Evolutionary conservation across 1,284 basidiomycete species (phyloP).

Genomic region (Gomphus bonarii): DNA sequence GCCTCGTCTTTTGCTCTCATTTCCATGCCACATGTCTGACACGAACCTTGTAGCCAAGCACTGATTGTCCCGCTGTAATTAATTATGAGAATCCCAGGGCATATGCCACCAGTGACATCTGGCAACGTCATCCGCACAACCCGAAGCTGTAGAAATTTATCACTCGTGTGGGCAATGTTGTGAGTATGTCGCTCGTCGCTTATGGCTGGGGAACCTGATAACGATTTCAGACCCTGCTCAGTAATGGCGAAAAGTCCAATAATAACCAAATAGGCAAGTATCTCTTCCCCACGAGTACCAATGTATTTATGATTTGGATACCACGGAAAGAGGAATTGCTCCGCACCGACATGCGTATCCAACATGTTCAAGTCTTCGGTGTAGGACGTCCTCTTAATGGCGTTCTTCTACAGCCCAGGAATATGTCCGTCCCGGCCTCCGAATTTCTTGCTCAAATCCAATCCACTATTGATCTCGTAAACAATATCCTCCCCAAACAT

Average conservation of each 20-base stretch:
- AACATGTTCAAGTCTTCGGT: constrained; percentile 15
- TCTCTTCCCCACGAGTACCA: not conserved
- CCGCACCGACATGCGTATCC: constrained; percentile 9
- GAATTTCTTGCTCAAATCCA: not conserved
- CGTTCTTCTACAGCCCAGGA: constrained; percentile 11
- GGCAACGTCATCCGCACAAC: constrained; percentile 7
- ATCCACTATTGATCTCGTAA: not conserved
- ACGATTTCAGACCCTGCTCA: constrained; percentile 13
- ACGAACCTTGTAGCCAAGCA: not conserved
- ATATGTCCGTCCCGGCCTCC: not conserved
- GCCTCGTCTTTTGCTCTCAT: not conserved
- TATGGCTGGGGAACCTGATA: not conserved
- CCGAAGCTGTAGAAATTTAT: constrained; percentile 8
- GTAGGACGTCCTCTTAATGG: constrained; percentile 13
- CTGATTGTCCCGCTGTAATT: constrained; percentile 6
- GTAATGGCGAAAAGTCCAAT: constrained; percentile 17
- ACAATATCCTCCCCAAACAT: constrained; percentile 14
- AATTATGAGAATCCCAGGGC: constrained; percentile 11
- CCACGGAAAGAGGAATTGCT: constrained; percentile 10
- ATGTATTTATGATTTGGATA: not conserved
- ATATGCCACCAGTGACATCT: constrained; percentile 12
- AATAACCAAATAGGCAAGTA: constrained; percentile 16
- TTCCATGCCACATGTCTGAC: not conserved
- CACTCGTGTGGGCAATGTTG: constrained; percentile 11
- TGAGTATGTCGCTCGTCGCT: not conserved